These are phyloP conservation scores for Suillus subaureus DNA, from an alignment of 768 basidiomycete species.

Conservation along the genomic window DNA sequence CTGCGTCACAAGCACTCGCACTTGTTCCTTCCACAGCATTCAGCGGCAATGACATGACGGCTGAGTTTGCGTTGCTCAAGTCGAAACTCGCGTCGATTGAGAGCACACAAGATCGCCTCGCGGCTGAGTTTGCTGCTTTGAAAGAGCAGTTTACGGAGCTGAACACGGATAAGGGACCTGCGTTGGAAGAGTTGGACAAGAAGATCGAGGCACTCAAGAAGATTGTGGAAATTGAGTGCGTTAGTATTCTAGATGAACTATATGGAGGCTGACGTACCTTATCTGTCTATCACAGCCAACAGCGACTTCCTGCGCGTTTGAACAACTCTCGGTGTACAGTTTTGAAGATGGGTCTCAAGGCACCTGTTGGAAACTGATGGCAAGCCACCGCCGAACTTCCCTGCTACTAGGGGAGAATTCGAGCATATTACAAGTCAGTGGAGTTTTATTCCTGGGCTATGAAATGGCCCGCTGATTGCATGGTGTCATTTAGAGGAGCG, in stretches of 20 bases:
- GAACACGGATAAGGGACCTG: conserved; percentile 20
- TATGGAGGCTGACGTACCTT: not conserved
- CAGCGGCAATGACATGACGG: conserved; percentile 17
- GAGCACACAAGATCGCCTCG: conserved; percentile 34
- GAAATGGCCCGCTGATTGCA: not conserved
- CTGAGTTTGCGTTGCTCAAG: conserved; percentile 22
- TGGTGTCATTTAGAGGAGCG: conserved; percentile 37
- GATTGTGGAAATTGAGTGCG: conserved; percentile 37
- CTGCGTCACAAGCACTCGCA: conserved; percentile 41
- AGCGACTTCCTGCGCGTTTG: conserved; percentile 38
- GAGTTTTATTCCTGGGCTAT: not conserved
- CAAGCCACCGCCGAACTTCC: conserved; percentile 40
- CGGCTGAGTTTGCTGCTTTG: conserved; percentile 33
- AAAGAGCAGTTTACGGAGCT: conserved; percentile 25
- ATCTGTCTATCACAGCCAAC: conserved; percentile 29
- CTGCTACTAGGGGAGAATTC: conserved; percentile 42
- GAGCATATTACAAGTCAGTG: conserved; percentile 46
- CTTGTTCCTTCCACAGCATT: conserved; percentile 27
- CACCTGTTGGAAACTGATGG: conserved; percentile 35
- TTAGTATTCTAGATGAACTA: not conserved
- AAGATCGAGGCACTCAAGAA: conserved; percentile 36
- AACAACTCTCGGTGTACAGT: conserved; percentile 36
- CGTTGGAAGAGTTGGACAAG: conserved; percentile 37
- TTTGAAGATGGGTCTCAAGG: conserved; percentile 34
- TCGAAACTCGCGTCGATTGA: conserved; percentile 35